phyloP scores from a whole-genome alignment of 805 yeast species.

The Nakazawaea wickerhamii region DNA sequence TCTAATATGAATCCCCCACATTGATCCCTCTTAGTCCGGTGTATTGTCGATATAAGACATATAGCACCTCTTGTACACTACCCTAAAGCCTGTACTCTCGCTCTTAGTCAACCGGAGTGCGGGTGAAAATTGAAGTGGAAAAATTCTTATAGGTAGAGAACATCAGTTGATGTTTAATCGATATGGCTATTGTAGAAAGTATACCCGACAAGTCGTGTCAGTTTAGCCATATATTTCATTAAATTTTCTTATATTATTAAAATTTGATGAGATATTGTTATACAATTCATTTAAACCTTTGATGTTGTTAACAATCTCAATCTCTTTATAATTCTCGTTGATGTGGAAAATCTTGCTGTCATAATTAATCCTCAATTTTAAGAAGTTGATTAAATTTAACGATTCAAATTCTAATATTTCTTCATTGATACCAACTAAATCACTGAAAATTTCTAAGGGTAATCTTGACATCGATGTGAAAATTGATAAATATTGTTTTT shows the following conservation, averaged over 20 bases:
- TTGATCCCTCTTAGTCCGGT: too few species aligned
- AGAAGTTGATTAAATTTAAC: not conserved
- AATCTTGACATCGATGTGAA: slow-evolving; percentile 2
- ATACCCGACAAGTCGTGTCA: too few species aligned
- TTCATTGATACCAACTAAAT: not conserved
- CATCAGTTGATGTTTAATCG: too few species aligned
- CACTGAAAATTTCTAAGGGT: not conserved
- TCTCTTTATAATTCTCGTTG: not conserved
- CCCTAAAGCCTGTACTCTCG: too few species aligned
- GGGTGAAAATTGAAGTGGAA: too few species aligned
- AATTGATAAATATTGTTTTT: slow-evolving; percentile 10
- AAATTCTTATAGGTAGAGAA: too few species aligned
- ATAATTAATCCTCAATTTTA: slow-evolving; percentile 1
- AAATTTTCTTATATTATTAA: not conserved
- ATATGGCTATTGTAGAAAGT: too few species aligned
- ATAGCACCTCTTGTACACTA: too few species aligned
- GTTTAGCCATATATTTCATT: slow-evolving; percentile 1
- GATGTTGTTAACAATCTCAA: not conserved
- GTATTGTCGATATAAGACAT: too few species aligned
- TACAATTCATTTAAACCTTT: slow-evolving; percentile 5
- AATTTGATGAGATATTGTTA: not conserved
- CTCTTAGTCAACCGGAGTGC: too few species aligned
- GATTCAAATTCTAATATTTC: slow-evolving; percentile 1
- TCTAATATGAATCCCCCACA: too few species aligned
- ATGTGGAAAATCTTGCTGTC: not conserved